Base-by-base conservation (phyloP, 306 rosid species). In the Clitoria ternatea region DNA sequence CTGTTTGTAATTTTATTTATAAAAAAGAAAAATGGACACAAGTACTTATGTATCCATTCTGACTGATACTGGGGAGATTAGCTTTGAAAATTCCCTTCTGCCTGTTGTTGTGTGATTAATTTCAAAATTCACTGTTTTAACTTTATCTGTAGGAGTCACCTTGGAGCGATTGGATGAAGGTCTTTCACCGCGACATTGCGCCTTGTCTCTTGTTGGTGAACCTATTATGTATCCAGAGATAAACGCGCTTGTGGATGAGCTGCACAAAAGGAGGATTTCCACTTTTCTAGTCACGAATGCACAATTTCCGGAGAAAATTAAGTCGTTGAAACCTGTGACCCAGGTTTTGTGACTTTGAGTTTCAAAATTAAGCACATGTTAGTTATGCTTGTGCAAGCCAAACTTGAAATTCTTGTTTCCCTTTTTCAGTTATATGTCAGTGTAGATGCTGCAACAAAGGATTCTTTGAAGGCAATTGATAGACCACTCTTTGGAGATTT, bases 181-280 rank as follows among this genome's bases (percentile, higher is more conserved):
- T 72, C 85, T 94, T 43, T 76, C 90, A 49, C 99, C 99, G 20
- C 83, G 88, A 61, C 99, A 94, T 83, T 94, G 99, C 84, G 99
- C 99, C 65, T 77, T 94, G 65, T 94, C 99, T 20, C 97, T 94
- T 84, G 99, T 94, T 77, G 99, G 99, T 42, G 99, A 94, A 79
- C 99, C 97, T 17, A 94, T 94, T 33, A 94, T 94, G 97, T 94
- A 94, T 75, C 99, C 99, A 10, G 96, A 91, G 88, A 94, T 94
- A 56, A 91, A 94, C 71, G 18, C 86, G 57, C 96, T 94, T 15
- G 86, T 94, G 59, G 96, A 89, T 80, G 99, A 91, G 82, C 85
- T 94, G 75, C 97, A 94, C 62, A 83, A 23, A 29, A 81, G 97
- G 70, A 82, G 86, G 52, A 91, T 94, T 72, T 94, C 99, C 54